Evolutionary conservation across 495 filamentous ascomycete genomes (phyloP), one percentile per base, ranked within the genome.

Genomic region (Emericellopsis terricola): DNA sequence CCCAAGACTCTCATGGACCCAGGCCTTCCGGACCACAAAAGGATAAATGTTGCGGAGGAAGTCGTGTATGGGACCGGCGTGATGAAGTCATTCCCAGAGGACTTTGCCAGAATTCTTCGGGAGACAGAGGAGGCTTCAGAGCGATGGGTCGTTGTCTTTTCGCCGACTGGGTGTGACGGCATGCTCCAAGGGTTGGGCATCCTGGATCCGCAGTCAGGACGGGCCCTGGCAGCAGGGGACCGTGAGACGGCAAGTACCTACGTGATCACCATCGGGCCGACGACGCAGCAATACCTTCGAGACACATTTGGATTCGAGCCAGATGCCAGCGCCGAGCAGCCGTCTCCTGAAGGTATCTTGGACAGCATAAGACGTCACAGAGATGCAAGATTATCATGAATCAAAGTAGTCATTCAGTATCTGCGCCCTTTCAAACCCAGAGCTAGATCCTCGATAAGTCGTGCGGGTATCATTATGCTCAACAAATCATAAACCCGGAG

Each of bases 141-240:
- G 20, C 63, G 77, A 42, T 96, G 89, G 86, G 73, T 86, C 1
- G 81, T 94, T 9, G 78, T 96, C 6, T 99, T 99, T 45, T 94
- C 86, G 27, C 84, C 89, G 1, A 84, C 76, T 14, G 86, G 81
- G 2, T 89, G 82, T 43, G 74, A 79, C 51, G 74, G 70, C 44
- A 80, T 93, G 78, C 58, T 94, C 4, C 55, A 67, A 34, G 68
- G 63, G 20, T 50, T 94, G 43, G 69, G 59, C 13, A 39, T 72
- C 36, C 48, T 78, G 18, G 65, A 76, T 39, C 46, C 51, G 19
- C 45, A 45, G 19, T 68, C 52, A 1, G 57, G 57, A 23, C 68
- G 52, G 40, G 59, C 56, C 4, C 61, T 50, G 38, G 41, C 35
- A 16, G 10, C 31, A 43, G 38, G 34, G 41, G 31, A 38, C 39